These are phyloP conservation scores for Fusarium concolor DNA, from an alignment of 2,329 filamentous ascomycete species.

Conservation along the genomic window DNA sequence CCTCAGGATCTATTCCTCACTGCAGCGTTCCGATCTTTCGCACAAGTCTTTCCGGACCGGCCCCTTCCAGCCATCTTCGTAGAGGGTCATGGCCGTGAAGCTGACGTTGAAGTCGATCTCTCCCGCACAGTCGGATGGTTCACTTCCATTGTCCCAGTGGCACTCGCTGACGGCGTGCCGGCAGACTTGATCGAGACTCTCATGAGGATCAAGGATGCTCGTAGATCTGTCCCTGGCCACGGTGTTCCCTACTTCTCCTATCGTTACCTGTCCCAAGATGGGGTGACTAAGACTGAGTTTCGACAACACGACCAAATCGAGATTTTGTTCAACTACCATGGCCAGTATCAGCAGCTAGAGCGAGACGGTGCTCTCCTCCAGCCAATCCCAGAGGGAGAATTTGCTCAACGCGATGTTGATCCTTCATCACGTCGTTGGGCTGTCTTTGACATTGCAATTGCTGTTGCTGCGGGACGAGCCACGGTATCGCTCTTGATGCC, in stretches of 20 bases:
- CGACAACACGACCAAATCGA: neutral
- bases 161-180: neutral
- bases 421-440: neutral
- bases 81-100: constrained; percentile 35
- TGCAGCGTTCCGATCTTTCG: constrained; percentile 50
- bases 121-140: constrained; percentile 59
- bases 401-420: neutral
- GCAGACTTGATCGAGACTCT: constrained; percentile 44
- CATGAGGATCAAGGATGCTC: constrained; percentile 49
- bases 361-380: neutral
- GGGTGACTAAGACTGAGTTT: neutral
- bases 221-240: constrained; percentile 42
- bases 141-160: constrained; percentile 45
- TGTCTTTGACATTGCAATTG: neutral
- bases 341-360: neutral
- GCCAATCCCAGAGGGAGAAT: neutral
- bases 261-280: neutral
- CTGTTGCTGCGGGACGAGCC: neutral
- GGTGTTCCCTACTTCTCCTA: neutral
- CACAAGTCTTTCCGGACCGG: constrained; percentile 50
- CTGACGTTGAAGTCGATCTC: constrained; percentile 46
- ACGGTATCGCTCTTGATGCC: neutral
- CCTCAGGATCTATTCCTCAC: constrained; percentile 53
- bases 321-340: constrained; percentile 7
- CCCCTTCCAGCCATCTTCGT: constrained; percentile 50